Evolutionary conservation across 768 basidiomycete genomes (phyloP).

Genomic region (Collybia nuda): DNA sequence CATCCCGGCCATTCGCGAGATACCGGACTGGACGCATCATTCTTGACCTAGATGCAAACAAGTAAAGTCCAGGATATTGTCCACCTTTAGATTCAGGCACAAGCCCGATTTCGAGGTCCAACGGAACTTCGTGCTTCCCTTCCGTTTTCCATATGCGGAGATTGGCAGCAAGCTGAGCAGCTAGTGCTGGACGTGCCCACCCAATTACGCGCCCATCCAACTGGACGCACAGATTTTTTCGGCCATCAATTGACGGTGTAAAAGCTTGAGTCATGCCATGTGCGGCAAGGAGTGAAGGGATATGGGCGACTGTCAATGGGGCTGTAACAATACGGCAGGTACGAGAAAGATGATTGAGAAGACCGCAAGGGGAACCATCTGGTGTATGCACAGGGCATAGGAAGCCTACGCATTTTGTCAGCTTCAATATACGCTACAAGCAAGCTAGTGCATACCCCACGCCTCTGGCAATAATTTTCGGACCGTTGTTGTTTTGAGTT

Average conservation of each 20-base stretch:
- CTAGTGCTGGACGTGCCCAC: constrained; percentile 78
- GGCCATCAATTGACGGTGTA: constrained; percentile 77
- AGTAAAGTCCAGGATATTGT: constrained; percentile 93
- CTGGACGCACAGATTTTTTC: constrained; percentile 82
- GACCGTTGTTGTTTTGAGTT: constrained; percentile 96
- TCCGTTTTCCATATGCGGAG: constrained; percentile 96
- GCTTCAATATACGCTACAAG: neutral
- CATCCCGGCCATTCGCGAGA: constrained; percentile 79
- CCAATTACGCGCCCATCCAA: constrained; percentile 96
- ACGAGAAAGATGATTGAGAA: constrained; percentile 94
- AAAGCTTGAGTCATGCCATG: constrained; percentile 96
- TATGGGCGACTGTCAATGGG: constrained; percentile 70
- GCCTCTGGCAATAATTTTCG: constrained; percentile 96
- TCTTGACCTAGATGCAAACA: constrained; percentile 83
- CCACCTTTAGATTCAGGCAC: constrained; percentile 90
- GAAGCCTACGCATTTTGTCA: constrained; percentile 61
- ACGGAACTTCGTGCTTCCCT: constrained; percentile 72
- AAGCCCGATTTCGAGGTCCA: constrained; percentile 93
- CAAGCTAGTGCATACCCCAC: constrained; percentile 69
- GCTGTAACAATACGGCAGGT: constrained; percentile 89
- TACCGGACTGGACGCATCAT: constrained; percentile 99
- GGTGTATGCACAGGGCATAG: constrained; percentile 98
- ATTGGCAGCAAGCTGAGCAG: constrained; percentile 77
- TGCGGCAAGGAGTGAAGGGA: constrained; percentile 77
- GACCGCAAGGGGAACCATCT: constrained; percentile 96